Evolutionary conservation across 352 stramenopile genomes (phyloP).

Genomic region (Phytophthora meadii): DNA sequence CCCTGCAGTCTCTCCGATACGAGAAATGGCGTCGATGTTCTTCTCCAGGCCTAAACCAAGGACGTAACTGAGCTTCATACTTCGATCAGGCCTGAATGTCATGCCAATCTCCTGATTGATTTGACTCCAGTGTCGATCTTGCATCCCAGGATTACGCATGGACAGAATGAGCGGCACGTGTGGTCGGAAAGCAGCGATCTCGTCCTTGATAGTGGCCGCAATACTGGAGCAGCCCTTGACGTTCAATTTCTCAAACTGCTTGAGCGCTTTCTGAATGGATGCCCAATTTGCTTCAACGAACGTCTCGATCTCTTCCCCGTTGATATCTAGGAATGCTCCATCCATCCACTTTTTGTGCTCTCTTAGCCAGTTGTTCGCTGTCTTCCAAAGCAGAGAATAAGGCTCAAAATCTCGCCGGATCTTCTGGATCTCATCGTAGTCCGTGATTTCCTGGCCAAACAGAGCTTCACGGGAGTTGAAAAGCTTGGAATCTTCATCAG

Average conservation of each 20-base stretch:
- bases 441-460: conserved; percentile 89
- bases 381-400: conserved; percentile 95
- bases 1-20: conserved; percentile 92
- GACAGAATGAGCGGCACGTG: conserved; percentile 91
- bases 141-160: conserved; percentile 93
- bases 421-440: conserved; percentile 92
- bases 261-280: conserved; percentile 91
- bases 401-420: conserved; percentile 94
- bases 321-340: conserved; percentile 89
- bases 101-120: conserved; percentile 91
- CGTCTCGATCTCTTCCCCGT: conserved; percentile 93
- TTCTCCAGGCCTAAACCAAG: conserved; percentile 87
- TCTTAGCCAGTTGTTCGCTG: conserved; percentile 90
- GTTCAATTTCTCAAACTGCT: conserved; percentile 93
- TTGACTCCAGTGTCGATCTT: conserved; percentile 93
- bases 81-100: conserved; percentile 83
- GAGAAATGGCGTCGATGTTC: conserved; percentile 90
- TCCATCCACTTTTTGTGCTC: conserved; percentile 94
- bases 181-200: conserved; percentile 91
- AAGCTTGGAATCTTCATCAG: conserved; percentile 87
- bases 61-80: conserved; percentile 85
- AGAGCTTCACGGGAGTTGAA: conserved; percentile 94
- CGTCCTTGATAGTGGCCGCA: conserved; percentile 87
- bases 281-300: conserved; percentile 86
- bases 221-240: conserved; percentile 89